Evolutionary conservation across 805 yeast species (phyloP), one percentile per base, ranked within the genome.

Genomic region (Nakazawaea holstii): DNA sequence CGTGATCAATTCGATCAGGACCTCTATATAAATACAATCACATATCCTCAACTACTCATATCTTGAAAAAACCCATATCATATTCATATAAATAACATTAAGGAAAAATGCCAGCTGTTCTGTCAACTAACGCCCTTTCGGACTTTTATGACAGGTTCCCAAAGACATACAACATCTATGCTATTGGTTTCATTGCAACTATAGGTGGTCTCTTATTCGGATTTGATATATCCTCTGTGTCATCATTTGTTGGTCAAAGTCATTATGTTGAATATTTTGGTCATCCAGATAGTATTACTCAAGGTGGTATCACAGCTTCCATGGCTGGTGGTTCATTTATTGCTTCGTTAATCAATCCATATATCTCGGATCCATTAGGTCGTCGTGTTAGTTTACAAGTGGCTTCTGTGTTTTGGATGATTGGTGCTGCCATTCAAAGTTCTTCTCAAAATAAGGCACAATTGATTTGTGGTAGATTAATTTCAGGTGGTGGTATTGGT

Each of bases 181-280:
- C 76, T 35, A 76, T 82, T 43, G 77, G 85, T 10, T 53, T 62
- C 20, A 72, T 82, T 32, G 73, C 89, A 43, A 73, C 86, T 50
- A 61, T 84, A 27, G 84, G 87, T 38, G 92, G 91, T 39, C 67
- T 80, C 66, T 73, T 87, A 61, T 79, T 84, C 64, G 95, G 95
- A 48, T 78, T 85, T 58, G 96, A 87, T 61, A 80, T 84, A 44
- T 79, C 92, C 2, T 85, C 95, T 0, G 77, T 87, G 69, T 77
- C 90, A 1, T 82, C 87, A 2, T 84, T 87, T 55, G 69, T 86
- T 37, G 70, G 72, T 2, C 64, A 74, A 9, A 64, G 59, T 0
- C 66, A 69, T n/a, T 87, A 86, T 61, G 60, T 60, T 31, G 53
- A 61, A 0, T 81, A 63, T 55, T 86, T 86, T 64, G 53, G 73